Conservation (phyloP, 2,329 filamentous ascomycete species). For the Sclerotinia borealis region DNA sequence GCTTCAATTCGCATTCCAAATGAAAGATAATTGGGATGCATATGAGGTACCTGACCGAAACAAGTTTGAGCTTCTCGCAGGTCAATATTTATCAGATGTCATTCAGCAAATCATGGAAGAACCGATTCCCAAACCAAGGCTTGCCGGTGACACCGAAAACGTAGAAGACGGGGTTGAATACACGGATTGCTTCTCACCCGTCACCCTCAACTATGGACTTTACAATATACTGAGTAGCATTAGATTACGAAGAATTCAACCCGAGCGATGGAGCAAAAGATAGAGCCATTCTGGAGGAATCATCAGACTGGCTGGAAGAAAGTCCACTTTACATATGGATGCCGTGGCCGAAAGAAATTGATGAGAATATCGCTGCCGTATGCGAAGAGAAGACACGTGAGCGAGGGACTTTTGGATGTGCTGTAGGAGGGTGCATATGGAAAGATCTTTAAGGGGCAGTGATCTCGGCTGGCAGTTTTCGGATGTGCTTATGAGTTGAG, state of each 20-base stretch:
- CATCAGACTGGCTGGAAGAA: neutral
- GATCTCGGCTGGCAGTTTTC: neutral
- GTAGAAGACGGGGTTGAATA: neutral
- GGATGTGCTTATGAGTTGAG: neutral
- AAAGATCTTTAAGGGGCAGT: neutral
- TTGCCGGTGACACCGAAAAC: neutral
- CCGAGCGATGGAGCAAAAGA: neutral
- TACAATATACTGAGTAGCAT: neutral
- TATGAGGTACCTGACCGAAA: neutral
- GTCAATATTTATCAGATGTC: neutral
- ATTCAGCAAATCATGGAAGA: neutral
- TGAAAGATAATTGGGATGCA: neutral
- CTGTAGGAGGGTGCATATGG: neutral
- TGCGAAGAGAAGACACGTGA: neutral
- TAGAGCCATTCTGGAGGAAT: neutral
- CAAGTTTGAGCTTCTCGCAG: neutral
- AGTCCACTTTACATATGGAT: neutral
- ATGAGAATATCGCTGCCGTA: neutral
- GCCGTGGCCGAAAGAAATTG: neutral
- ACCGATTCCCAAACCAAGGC: neutral
- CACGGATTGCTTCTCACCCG: neutral
- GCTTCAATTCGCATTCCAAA: accelerated
- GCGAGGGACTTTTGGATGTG: neutral
- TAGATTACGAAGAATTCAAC: neutral
- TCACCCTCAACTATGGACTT: neutral